Conservation (phyloP, 1,139 yeast genomes). For the Eremothecium gossypii region DNA sequence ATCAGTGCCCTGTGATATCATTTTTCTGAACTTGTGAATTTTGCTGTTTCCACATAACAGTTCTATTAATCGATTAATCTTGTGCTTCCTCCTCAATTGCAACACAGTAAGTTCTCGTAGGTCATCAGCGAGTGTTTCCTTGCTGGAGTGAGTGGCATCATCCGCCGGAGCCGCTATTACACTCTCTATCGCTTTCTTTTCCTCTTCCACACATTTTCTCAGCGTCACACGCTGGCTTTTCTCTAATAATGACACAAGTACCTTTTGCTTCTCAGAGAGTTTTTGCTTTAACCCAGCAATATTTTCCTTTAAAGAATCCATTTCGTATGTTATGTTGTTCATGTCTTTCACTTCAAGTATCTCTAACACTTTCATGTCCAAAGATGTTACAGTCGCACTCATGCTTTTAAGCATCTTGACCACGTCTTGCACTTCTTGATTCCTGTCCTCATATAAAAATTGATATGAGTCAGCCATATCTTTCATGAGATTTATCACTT, state of each 20-base stretch:
- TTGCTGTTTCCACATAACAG: conserved; percentile 41
- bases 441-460: conserved; percentile 17
- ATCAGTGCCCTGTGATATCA: conserved; percentile 79
- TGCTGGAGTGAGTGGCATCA: not conserved
- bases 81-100: conserved; percentile 40
- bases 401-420: conserved; percentile 20
- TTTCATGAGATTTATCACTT: conserved; percentile 30
- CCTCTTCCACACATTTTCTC: conserved; percentile 37
- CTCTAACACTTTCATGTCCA: conserved; percentile 17
- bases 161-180: conserved; percentile 13
- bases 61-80: conserved; percentile 38
- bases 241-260: conserved; percentile 39
- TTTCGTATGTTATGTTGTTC: conserved; percentile 36
- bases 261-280: conserved; percentile 22
- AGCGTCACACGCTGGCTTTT: conserved; percentile 48
- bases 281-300: conserved; percentile 26
- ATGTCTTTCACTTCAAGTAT: conserved; percentile 39
- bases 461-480: conserved; percentile 45
- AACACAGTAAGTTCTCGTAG: conserved; percentile 36
- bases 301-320: conserved; percentile 36
- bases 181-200: conserved; percentile 25
- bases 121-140: conserved; percentile 11
- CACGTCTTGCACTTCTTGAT: conserved; percentile 14
- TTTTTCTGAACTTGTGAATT: conserved; percentile 71
- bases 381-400: conserved; percentile 15